Conservation (phyloP, 78 protist genomes). For the Dictyostelium firmibasis region DNA sequence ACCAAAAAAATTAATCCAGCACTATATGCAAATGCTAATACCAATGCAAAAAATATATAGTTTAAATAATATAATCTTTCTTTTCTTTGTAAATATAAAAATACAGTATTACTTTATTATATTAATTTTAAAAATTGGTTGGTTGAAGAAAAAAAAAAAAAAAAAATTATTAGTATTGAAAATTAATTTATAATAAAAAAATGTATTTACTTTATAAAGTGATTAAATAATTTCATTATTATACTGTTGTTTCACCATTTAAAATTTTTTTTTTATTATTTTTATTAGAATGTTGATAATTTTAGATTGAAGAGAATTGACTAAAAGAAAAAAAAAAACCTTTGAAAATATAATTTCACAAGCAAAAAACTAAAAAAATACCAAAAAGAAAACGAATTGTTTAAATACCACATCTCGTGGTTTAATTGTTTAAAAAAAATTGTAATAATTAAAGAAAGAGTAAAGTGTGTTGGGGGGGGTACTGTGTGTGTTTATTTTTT, state of each 20-base stretch:
- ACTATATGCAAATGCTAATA: slow-evolving; percentile 10
- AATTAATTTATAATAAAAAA: neutral
- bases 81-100: slow-evolving; percentile 32
- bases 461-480: neutral
- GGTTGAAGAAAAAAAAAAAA: neutral
- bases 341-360: no score
- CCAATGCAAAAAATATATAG: neutral
- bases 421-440: neutral
- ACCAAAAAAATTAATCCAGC: slow-evolving; percentile 5
- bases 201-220: neutral
- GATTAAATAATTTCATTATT: neutral
- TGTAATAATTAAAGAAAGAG: neutral
- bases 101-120: neutral
- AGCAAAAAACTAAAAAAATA: no score
- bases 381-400: no score
- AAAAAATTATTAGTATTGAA: neutral
- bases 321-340: no score
- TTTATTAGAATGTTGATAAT: no score
- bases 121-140: no score
- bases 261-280: no score
- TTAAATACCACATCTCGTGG: neutral
- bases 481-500: no score
- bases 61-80: slow-evolving; percentile 6
- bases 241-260: no score
- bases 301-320: no score